Percentiles rank a stretch among this genome's conserved stretches.
phyloP scores from a whole-genome alignment of 2,329 filamentous ascomycete species.

The Aspergillus tubingensis region DNA sequence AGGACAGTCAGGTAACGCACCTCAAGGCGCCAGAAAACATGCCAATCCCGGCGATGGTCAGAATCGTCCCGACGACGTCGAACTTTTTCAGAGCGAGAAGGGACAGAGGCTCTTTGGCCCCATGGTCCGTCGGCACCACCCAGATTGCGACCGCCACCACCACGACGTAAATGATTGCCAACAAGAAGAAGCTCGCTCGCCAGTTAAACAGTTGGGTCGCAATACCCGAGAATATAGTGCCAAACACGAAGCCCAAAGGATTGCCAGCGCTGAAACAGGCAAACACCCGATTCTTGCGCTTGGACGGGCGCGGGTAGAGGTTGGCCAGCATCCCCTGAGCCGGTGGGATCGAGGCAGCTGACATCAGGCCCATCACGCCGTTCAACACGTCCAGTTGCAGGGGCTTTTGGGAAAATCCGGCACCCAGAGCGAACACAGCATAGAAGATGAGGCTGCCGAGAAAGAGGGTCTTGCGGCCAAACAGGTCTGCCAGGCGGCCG shows the following conservation, averaged over 20 bases:
- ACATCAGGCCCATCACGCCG: conserved; percentile 65
- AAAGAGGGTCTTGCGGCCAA: conserved; percentile 65
- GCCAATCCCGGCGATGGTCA: conserved; percentile 66
- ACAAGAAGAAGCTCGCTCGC: conserved; percentile 63
- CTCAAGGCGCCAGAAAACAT: conserved; percentile 64
- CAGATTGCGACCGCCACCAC: conserved; percentile 61
- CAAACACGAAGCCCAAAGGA: conserved; percentile 59
- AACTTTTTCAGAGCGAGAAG: conserved; percentile 38
- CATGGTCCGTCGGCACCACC: conserved; percentile 60
- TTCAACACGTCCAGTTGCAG: conserved; percentile 64
- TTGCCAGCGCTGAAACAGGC: conserved; percentile 64
- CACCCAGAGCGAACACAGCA: conserved; percentile 57
- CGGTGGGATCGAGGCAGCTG: conserved; percentile 64
- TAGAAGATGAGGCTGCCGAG: conserved; percentile 62
- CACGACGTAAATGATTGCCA: conserved; percentile 64
- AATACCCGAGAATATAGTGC: conserved; percentile 63
- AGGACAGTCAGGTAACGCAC: conserved; percentile 14
- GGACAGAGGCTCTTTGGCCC: conserved; percentile 21
- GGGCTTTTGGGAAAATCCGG: conserved; percentile 61
- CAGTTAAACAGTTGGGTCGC: conserved; percentile 63
- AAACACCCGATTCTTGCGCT: conserved; percentile 66
- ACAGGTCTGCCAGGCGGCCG: conserved; percentile 65
- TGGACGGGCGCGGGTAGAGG: conserved; percentile 62
- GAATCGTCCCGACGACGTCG: conserved; percentile 61
- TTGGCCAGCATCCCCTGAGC: conserved; percentile 66